Evolutionary conservation across 2,329 filamentous ascomycete genomes (phyloP), one percentile per base, ranked within the genome.

Genomic region (Pseudogymnoascus sp.): DNA sequence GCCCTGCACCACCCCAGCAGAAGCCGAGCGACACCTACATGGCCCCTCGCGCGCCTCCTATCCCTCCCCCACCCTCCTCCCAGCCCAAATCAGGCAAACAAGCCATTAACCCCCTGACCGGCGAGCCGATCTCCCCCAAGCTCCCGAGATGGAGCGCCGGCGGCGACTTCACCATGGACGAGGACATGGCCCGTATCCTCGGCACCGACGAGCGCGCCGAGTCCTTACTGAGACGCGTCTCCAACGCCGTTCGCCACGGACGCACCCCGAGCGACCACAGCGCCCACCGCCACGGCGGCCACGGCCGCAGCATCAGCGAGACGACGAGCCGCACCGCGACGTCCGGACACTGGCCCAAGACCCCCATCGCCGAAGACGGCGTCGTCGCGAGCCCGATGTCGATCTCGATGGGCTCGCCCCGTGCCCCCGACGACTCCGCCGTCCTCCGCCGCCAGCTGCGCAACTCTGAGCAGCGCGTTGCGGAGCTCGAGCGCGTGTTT

Each of bases 231-330:
- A 89, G 91, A 64, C 86, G 91, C 61, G 90, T 97, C 42, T 97
- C 95, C 6, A 96, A 96, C 73, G 93, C 91, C 61, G 92, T 97
- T 64, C 90, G 92, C 67, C 95, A 97, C 75, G 92, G 92, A 62
- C 88, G 95, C 67, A 96, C 90, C 73, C 90, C 87, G 74, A 97
- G 93, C 74, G 85, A 87, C 68, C 79, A 80, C 26, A 78, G 77
- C 69, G 72, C 75, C 35, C 72, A 76, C 59, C 76, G 81, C 65
- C 70, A 73, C 10, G 21, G 29, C 19, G 79, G 80, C 62, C 85
- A 88, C 72, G 77, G 78, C 62, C 80, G 86, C 65, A 88, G 85
- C 69, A 82, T 86, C 67, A 88, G 86, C 73, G 86, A 88, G 73
- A 87, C 83, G n/a, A 87, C 84, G 19, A 84, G 87, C 68, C 78